Base-by-base conservation (phyloP, 257 asterid species). In the Solanum arcanum region DNA sequence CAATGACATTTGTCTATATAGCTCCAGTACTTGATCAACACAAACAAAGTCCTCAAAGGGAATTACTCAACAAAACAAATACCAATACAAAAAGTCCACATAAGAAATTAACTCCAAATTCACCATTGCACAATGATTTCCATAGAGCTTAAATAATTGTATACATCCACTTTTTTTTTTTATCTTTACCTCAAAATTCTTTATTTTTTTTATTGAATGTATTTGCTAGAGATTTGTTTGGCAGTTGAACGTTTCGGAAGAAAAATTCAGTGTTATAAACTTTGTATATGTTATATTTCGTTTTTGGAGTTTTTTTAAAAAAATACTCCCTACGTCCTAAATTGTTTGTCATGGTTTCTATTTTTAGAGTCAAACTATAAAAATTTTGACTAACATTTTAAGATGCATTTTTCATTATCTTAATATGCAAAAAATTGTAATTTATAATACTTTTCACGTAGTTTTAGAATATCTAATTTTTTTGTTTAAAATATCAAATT, bases 1-100 rank as follows among this genome's bases (percentile, higher is more conserved):
- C 52, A 3, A 85, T 88, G 72, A 86, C 92, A 47, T 86, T 88
- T 33, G 88, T 90, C 69, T 88, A 84, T 42, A 68, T 78, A 9
- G 89, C 86, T 66, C 89, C 90, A 33, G 35, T 33, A 9, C 83
- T 89, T 1, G 95, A 92, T 49, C 59, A 49, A 49, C 21, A 49
- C 59, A 49, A 27, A 49, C 86, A 86, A 62, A 73, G 18, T 64
- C 72, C 35, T n/a, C 74, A 60, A 44, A 52, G 13, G 68, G 64
- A 85, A 31, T 5, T 49, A 49, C 9, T 29, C 35, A 68, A 69
- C 66, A 85, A 85, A 85, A 29, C 31, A 84, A 64, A 64, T 18
- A 14, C 49, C 7, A 10, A 85, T 85, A 44, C 27, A 33, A 85
- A 25, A 66, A 68, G 12, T 85, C n/a, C 35, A 1, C 76, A 84